Evolutionary conservation across 768 basidiomycete genomes (phyloP), one percentile per base, ranked within the genome.

Genomic region (Postia placenta): DNA sequence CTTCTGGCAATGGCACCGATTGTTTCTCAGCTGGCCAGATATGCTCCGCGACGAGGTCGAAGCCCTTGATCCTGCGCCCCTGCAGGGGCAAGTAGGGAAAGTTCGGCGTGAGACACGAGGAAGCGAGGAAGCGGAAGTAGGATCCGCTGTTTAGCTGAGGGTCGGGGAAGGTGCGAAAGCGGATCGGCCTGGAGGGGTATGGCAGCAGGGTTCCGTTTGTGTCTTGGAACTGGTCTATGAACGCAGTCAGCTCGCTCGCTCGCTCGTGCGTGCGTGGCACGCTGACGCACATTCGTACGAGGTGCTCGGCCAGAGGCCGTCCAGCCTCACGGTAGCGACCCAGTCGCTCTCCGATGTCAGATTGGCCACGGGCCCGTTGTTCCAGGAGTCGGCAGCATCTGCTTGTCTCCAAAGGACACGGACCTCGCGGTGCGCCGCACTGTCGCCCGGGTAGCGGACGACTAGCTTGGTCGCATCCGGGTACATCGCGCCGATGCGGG

Each of bases 91-190:
- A 67, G 64, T 87, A 87, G 3, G 87, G 87, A 60, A 85, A 89
- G 56, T 86, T 87, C 11, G 84, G 81, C 5, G 71, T 76, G 40
- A 81, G 68, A 60, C 87, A 89, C 3, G 80, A 83, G 0, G 83
- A 73, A 15, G 77, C 78, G 19, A 87, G 61, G 63, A 89, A 91
- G 42, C 81, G 79, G 69, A 85, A 87, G 60, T 76, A 76, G 26
- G 66, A 68, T 24, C 78, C 76, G 20, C 68, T 63, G 6, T 72
- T 59, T 19, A 86, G 70, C 9, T 76, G 71, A 6, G 83, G 74
- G 61, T 90, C 87, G 2, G 87, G 86, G 66, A 84, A 86, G 6
- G 87, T 91, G 50, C 69, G 78, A 70, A 91, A 89, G 19, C 64
- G 62, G 40, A 85, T 74, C 5, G 82, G 78, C 4, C 58, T 56